Conservation (phyloP, 192 early-diverging fungal genomes). For the Coemansia sp. region DNA sequence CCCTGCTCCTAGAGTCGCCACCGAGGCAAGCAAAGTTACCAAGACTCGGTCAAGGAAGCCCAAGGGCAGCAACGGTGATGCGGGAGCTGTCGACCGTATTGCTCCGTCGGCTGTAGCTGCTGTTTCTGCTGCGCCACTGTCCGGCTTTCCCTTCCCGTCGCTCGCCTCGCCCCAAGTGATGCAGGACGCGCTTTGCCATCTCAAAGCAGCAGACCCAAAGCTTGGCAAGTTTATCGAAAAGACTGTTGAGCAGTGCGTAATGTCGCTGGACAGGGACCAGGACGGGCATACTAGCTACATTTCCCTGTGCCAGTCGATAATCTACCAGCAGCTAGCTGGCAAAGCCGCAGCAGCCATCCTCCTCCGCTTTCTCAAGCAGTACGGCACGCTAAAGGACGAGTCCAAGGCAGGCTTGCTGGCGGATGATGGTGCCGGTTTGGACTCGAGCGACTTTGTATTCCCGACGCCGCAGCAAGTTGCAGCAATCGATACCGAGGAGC, state of each 20-base stretch:
- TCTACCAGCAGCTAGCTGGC: constrained; percentile 72
- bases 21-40: constrained; percentile 8
- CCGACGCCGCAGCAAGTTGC: constrained; percentile 55
- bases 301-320: constrained; percentile 51
- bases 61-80: neutral
- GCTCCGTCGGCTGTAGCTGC: neutral
- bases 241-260: constrained; percentile 18
- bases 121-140: neutral
- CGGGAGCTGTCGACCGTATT: neutral
- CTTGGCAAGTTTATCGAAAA: constrained; percentile 46
- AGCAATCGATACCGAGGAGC: constrained; percentile 42
- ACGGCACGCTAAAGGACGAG: constrained; percentile 33
- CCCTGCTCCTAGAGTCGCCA: neutral
- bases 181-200: constrained; percentile 37
- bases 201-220: constrained; percentile 48
- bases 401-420: constrained; percentile 7
- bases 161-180: constrained; percentile 16
- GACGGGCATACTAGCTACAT: constrained; percentile 33
- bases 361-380: constrained; percentile 55
- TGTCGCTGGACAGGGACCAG: constrained; percentile 26
- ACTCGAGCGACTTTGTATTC: constrained; percentile 41
- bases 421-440: neutral
- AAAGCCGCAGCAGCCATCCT: constrained; percentile 64
- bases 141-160: neutral
- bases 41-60: neutral